These are phyloP conservation scores for Vickermania spadyakhi DNA, from an alignment of 208 protist genomes.

Conservation along the genomic window DNA sequence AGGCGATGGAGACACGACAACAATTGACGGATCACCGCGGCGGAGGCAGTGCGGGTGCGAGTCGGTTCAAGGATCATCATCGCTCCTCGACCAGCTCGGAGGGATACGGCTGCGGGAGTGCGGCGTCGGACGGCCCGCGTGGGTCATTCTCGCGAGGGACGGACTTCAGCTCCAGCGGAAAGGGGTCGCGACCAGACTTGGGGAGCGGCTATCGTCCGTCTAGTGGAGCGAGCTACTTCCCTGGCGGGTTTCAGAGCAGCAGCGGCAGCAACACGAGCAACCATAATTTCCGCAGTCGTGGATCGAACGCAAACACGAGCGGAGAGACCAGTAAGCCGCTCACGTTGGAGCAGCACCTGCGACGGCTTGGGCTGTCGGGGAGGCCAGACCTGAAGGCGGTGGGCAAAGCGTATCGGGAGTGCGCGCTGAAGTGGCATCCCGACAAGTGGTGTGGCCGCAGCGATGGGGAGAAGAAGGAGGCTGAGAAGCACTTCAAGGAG, in stretches of 20 bases:
- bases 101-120: neutral
- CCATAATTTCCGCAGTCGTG: neutral
- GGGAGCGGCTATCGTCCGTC: neutral
- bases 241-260: neutral
- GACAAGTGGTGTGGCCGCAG: constrained; percentile 83
- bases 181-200: too few relatives aligned
- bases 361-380: neutral
- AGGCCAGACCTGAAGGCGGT: constrained; percentile 38
- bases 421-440: constrained; percentile 81
- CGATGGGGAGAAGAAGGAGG: constrained; percentile 58
- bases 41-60: neutral
- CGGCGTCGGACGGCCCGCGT: neutral
- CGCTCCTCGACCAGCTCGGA: neutral
- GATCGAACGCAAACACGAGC: neutral
- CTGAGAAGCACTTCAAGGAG: constrained; percentile 84
- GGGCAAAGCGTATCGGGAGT: constrained; percentile 76
- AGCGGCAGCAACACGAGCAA: neutral
- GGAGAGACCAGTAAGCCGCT: neutral
- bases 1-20: constrained; percentile 15
- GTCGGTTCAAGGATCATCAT: too few relatives aligned
- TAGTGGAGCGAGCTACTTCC: neutral
- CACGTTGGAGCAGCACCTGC: neutral
- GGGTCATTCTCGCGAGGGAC: too few relatives aligned
- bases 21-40: constrained; percentile 2
- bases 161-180: too few relatives aligned